Base-by-base conservation (phyloP, 148 eudicot species). In the Chenopodium album region DNA sequence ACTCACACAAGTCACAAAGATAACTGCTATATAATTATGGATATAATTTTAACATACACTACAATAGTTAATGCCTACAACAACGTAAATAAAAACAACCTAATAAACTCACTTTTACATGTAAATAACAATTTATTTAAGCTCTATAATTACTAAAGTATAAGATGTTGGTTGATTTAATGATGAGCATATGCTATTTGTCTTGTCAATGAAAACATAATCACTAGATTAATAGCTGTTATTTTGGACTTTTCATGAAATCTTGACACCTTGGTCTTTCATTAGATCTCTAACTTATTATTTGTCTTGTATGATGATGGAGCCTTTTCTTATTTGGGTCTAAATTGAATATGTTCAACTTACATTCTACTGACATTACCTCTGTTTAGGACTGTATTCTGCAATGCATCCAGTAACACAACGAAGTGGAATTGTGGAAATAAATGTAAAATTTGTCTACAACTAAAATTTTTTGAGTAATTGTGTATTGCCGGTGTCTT, bases 131-230 rank as follows among this genome's bases (percentile, higher is more conserved):
- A 28, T 28, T 28, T 28, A 28, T 28, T 28, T 28, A 28, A 28
- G 28, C 28, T 28, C 28, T 28, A 28, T 0, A 28, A 28, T 28
- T 28, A 28, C 28, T 28, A 28, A 28, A 28, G 28, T 28, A 28
- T 28, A 65, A 68, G 82, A 73, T 78, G 76, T 73, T 75, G 44
- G 32, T 64, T 74, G 74, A 52, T 48, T 47, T 12, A 44, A 63
- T 11, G 9, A 80, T 73, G 59, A 80, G 70, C 82, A 81, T 74
- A 12, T 48, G 62, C 23, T 63, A n/a, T 31, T 48, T 48, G 52
- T 48, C 52, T 48, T 54, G 17, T 64, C 28, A 44, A 23, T 17
- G 70, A 82, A 56, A n/a, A 20, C 76, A 76, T 47, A 69, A 52
- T 81, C 67, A 17, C 62, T 32, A 8, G 52, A 70, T 56, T 70